Base-by-base conservation (phyloP, 768 basidiomycete species). In the Pisolithus marmoratus region DNA sequence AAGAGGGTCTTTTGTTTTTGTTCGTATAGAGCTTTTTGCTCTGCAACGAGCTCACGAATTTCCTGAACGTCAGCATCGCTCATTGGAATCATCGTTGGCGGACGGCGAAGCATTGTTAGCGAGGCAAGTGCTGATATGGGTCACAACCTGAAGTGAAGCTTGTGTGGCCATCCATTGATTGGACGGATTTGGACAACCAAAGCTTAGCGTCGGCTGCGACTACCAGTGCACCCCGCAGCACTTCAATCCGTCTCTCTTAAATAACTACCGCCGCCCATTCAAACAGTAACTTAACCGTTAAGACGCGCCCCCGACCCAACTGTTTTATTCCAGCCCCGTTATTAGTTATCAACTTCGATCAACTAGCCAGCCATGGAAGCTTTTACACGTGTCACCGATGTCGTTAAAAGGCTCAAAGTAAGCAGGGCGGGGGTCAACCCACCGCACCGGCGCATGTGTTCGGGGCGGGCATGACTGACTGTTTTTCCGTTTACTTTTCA, bases 41-140 rank as follows among this genome's bases (percentile, higher is more conserved):
- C 70, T 4, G 81, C 60, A 19, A 77, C 72, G 60, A 84, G 66
- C 46, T 84, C 80, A 38, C 87, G 81, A 38, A 90, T 73, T 55
- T 89, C 87, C 70, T 90, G 85, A 26, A 92, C 84, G 64, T 91
- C 90, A 20, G 74, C 66, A 65, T 90, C 88, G 54, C 74, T 80
- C 80, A 92, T 82, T 26, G 77, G 79, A 56, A 92, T 86, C 50
- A 86, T 75, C 1, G 89, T 89, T 5, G 90, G 88, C 20, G 77
- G 75, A 46, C 89, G 76, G 46, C 90, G 82, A 62, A 92, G 87
- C 90, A 92, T 83, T 19, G 38, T 31, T 45, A 26, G 7, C n/a
- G 22, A 41, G 8, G 19, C 17, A 8, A 12, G 42, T 7, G 8
- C 23, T 17, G 5, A 26, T 12, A 12, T 26, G 9, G 29, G 29